Evolutionary conservation across 345 rosid species (phyloP).

Genomic region (Pelargonium nanum): DNA sequence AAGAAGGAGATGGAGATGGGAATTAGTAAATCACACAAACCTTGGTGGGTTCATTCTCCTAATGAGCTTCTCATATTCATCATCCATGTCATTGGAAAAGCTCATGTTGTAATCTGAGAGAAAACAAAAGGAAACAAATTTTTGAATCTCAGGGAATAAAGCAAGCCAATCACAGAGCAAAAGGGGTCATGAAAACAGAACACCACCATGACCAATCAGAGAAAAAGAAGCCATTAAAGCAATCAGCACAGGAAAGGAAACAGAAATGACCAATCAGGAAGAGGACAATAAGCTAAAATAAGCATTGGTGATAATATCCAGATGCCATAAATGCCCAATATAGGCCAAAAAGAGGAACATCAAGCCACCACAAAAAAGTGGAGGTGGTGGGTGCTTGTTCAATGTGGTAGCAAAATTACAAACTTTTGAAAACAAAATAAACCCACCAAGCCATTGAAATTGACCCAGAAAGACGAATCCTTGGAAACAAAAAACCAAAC

Average conservation of each 20-base stretch:
- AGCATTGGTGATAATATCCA: not conserved
- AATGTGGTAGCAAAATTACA: too few relatives aligned
- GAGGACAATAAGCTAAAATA: not conserved
- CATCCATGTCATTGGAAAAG: constrained; percentile 61
- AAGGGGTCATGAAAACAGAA: not conserved
- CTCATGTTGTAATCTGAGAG: constrained; percentile 45
- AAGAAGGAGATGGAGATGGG: constrained; percentile 5
- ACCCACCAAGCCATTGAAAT: too few relatives aligned
- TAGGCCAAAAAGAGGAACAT: not conserved
- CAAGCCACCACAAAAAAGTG: too few relatives aligned
- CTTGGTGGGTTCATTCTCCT: constrained; percentile 95
- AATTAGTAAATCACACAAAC: constrained; percentile 17
- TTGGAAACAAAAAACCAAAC: not conserved
- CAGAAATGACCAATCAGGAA: not conserved
- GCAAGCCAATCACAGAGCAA: not conserved
- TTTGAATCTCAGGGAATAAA: not conserved
- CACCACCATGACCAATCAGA: not conserved
- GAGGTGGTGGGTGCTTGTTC: too few relatives aligned
- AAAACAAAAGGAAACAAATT: constrained; percentile 1
- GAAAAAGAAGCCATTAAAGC: not conserved
- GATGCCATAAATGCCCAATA: not conserved
- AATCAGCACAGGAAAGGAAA: not conserved
- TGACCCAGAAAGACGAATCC: not conserved
- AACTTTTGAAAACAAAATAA: too few relatives aligned
- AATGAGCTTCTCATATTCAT: constrained; percentile 80